These are phyloP conservation scores for Oenanthe javanica DNA, from an alignment of 140 eudicot genomes.

Conservation along the genomic window DNA sequence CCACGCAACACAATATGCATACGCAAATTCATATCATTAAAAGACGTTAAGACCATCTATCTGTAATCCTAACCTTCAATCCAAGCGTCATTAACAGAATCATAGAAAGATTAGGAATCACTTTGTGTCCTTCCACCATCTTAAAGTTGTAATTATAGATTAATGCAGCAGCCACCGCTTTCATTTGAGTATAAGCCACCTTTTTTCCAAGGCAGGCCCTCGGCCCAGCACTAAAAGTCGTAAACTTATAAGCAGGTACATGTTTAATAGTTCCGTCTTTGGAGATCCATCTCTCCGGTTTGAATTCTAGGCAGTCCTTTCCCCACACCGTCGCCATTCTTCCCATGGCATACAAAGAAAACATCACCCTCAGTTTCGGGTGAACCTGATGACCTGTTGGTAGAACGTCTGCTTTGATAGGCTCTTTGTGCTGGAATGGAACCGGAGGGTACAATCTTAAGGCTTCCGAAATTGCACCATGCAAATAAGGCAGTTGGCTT, in stretches of 20 bases:
- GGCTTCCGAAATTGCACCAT: constrained; percentile 61
- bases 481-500: constrained; percentile 48
- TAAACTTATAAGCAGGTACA: constrained; percentile 63
- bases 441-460: constrained; percentile 74
- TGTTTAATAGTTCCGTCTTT: constrained; percentile 35
- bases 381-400: constrained; percentile 59
- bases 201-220: constrained; percentile 69
- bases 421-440: constrained; percentile 57
- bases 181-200: constrained; percentile 57
- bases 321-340: constrained; percentile 70
- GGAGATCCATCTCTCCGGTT: constrained; percentile 74
- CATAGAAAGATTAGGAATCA: constrained; percentile 53
- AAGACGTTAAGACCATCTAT: constrained; percentile 17
- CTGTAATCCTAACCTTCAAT: constrained; percentile 42
- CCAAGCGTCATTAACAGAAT: constrained; percentile 63
- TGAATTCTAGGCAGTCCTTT: constrained; percentile 46
- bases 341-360: constrained; percentile 63
- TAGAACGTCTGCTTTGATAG: constrained; percentile 45
- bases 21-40: neutral
- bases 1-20: neutral
- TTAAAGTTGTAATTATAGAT: constrained; percentile 37
- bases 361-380: constrained; percentile 45
- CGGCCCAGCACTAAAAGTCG: constrained; percentile 73
- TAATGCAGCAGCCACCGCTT: constrained; percentile 48
- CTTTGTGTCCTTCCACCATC: constrained; percentile 40